Evolutionary conservation across 2,329 filamentous ascomycete species (phyloP), one percentile per base, ranked within the genome.

Genomic region (Amphichorda felina): DNA sequence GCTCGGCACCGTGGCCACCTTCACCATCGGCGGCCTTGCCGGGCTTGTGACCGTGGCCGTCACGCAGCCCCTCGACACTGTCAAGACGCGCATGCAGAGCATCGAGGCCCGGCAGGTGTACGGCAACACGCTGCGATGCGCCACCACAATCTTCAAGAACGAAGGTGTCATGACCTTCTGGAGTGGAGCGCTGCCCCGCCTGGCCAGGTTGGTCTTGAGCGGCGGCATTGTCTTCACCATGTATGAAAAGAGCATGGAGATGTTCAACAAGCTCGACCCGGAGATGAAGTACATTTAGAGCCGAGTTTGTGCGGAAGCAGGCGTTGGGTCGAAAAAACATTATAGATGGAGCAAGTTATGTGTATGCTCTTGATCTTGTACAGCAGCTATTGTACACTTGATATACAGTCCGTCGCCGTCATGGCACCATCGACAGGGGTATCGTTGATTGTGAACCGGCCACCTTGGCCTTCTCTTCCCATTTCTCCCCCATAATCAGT

Each of bases 71-170:
- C 64, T 98, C 30, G 91, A 98, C 57, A 96, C 89, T 0, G 73
- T 98, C 55, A 98, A 98, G 73, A 98, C 91, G 45, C 63, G 86
- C 42, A 98, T 98, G 91, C 91, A 98, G 71, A 94, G 86, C 45
- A 80, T 95, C 41, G 86, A 95, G 57, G 85, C 89, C 24, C 74
- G 72, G 42, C 66, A 62, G 30, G 62, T 80, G 41, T 98, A 98
- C 54, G 87, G 82, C 53, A 95, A 94, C 60, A 91, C 81, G 48
- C 72, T 94, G 45, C 72, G 78, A 33, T 98, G 91, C 56, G 88
- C 82, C 0, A 68, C 72, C 9, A 70, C 79, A 50, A 94, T 98
- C 45, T 82, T 91, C 56, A 83, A 77, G 59, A 78, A 95, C 36
- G 91, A 98, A 60, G 89, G 91, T 2, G 38, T 96, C 10, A 55